Base-by-base conservation (phyloP, 2,329 filamentous ascomycete species). In the Fusarium algeriense region DNA sequence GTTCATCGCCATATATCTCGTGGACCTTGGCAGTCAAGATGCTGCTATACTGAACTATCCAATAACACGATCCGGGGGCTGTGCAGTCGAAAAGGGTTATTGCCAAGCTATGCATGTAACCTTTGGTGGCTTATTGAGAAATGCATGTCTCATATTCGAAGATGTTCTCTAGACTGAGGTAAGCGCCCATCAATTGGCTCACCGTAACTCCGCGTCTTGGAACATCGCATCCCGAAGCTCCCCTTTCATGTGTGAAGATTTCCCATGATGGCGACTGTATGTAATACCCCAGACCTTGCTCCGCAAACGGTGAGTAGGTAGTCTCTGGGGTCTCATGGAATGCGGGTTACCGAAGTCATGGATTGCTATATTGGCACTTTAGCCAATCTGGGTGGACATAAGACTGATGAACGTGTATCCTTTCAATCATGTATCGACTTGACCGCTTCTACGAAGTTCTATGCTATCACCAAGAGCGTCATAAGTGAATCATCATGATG, bases 31-130 rank as follows among this genome's bases (percentile, higher is more conserved):
- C 9, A 15, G 6, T 37, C 1, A 7, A 11, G 17, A n/a, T 15
- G 20, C 12, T 6, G 14, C 20, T 13, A 14, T 17, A 23, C 10
- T 9, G 12, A 26, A n/a, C 8, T 37, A 8, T 30, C 32, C 12
- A 50, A 50, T 26, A 32, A 26, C 9, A 23, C 23, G 5, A 1
- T 20, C 20, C 20, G 17, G 32, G 48, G 20, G 48, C 48, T 50
- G 32, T 50, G 48, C 8, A 37, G 17, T n/a, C 35, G 8, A n/a
- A 37, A 35, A 30, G 38, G 38, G 52, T 11, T 46, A 46, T 55
- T 55, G 52, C 52, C 52, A 55, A 55, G 52, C 38, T n/a, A 55
- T 26, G 38, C 52, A 55, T 55, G 52, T 34, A 35, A 55, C 52
- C 30, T 55, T 35, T 26, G 20, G 17, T 26, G 20, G 17, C 30